Evolutionary conservation across 2,329 filamentous ascomycete species (phyloP).

Genomic region (Microsporum audouinii): DNA sequence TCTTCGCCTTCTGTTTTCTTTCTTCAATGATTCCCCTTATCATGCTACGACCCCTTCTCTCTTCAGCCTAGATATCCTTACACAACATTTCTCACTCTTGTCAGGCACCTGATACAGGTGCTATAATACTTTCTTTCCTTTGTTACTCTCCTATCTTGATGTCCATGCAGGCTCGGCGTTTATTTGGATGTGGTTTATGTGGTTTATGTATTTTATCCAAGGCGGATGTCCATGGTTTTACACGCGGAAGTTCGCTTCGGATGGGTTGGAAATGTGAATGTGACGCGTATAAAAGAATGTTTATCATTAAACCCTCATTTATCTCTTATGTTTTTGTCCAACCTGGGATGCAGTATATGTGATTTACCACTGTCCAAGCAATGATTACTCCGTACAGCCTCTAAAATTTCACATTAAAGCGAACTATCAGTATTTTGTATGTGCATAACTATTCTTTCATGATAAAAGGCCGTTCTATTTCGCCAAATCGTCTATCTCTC

Average conservation of each 20-base stretch:
- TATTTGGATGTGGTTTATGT: neutral
- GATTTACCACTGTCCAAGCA: neutral
- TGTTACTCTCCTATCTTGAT: neutral
- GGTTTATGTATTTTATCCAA: neutral
- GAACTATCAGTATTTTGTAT: no score
- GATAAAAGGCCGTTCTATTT: neutral
- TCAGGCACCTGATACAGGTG: neutral
- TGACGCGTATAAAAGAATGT: neutral
- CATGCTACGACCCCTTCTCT: constrained; percentile 11
- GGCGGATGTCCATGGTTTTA: neutral
- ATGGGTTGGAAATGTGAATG: constrained; percentile 3
- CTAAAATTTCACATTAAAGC: no score
- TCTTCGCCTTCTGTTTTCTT: constrained; percentile 7
- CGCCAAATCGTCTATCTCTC: neutral
- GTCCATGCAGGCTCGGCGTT: constrained; percentile 10
- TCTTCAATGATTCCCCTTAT: constrained; percentile 16
- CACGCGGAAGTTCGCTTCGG: constrained; percentile 1
- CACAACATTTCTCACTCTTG: constrained; percentile 19
- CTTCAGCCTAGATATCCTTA: constrained; percentile 14
- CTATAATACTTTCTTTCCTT: neutral
- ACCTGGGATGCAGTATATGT: neutral
- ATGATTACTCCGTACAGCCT: no score
- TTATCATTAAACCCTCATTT: constrained; percentile 1
- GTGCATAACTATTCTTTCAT: neutral
- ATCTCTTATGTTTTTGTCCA: neutral